Evolutionary conservation across 1,139 yeast species (phyloP), one percentile per base, ranked within the genome.

Genomic region (Nakaseomyces bracarensis): DNA sequence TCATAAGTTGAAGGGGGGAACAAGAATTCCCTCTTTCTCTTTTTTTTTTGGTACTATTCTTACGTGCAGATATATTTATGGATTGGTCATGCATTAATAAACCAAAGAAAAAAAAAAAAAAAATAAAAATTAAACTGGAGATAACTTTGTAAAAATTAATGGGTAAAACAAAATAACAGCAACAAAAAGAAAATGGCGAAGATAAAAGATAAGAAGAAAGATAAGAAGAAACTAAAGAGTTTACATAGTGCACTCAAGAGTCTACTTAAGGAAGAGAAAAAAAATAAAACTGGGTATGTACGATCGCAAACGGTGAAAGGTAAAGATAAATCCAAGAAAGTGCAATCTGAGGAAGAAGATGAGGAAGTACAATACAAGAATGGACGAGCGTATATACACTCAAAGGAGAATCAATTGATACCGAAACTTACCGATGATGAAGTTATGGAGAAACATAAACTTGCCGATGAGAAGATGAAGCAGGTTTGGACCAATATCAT

Each of bases 401-500:
- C 65, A 2, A 56, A 53, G 25, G 65, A 61, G 42, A 51, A 58
- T 34, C 53, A 50, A 15, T 39, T 53, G 29, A 60, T 61, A 23
- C 63, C 64, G 4, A 54, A 53, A 39, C 44, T 60, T n/a, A 55
- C 60, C 3, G 65, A 61, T 39, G 60, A 54, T 20, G 58, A 60
- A 41, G 54, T 60, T 2, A 49, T 59, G 55, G 54, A 49, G 42
- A 53, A 56, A 26, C 65, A 60, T 39, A 55, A 51, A 57, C 62
- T 48, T 61, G 76, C 61, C 43, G 65, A 51, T 45, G 58, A 46
- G 63, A 69, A 46, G 34, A 58, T 61, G 63, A 58, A 52, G 39
- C 48, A 46, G 4, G 60, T 53, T 1, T 81, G 87, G 86, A 67
- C 69, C 19, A 65, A 66, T 9, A 78, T 81, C 31, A 67, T 81